Conservation (phyloP, 2,329 filamentous ascomycete genomes). For the Epichloe gansuensis region DNA sequence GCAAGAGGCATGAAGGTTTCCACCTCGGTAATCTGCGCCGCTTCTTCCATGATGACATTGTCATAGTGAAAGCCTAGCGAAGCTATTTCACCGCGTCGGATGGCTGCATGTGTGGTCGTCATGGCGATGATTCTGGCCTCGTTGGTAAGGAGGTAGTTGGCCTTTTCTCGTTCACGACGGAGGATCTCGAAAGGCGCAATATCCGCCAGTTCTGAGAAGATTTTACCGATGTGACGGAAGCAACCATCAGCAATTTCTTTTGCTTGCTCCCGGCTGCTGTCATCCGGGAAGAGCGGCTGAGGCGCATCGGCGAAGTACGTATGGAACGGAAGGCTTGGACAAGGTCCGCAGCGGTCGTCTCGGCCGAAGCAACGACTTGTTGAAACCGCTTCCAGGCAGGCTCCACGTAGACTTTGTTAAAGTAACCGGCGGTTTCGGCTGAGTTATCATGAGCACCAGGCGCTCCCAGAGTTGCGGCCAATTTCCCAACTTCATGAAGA, state of each 20-base stretch:
- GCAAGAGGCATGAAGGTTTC: slow-evolving; percentile 93
- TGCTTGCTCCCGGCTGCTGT: slow-evolving; percentile 51
- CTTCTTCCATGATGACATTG: slow-evolving; percentile 97
- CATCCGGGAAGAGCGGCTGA: slow-evolving; percentile 66
- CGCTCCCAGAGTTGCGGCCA: slow-evolving; percentile 74
- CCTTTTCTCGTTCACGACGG: slow-evolving; percentile 77
- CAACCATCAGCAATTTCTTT: slow-evolving; percentile 74
- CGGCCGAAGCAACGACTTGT: slow-evolving; percentile 38
- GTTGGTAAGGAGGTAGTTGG: slow-evolving; percentile 88
- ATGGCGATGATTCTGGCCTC: slow-evolving; percentile 97
- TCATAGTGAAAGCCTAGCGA: slow-evolving; percentile 92
- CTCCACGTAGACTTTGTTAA: slow-evolving; percentile 81
- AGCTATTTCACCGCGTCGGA: slow-evolving; percentile 82
- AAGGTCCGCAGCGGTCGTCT: slow-evolving; percentile 48
- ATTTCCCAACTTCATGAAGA: slow-evolving; percentile 70
- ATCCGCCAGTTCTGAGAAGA: slow-evolving; percentile 86
- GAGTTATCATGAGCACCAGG: slow-evolving; percentile 93
- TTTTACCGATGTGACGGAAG: slow-evolving; percentile 75
- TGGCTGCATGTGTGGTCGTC: slow-evolving; percentile 96
- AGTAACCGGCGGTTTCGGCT: slow-evolving; percentile 94
- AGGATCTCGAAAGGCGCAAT: slow-evolving; percentile 93
- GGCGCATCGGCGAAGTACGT: slow-evolving; percentile 78
- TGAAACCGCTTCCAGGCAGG: slow-evolving; percentile 84
- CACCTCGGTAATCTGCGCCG: slow-evolving; percentile 93
- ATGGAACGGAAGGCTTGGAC: slow-evolving; percentile 69